Evolutionary conservation across 2,329 filamentous ascomycete genomes (phyloP).

Genomic region (Myrmaecium sp.): DNA sequence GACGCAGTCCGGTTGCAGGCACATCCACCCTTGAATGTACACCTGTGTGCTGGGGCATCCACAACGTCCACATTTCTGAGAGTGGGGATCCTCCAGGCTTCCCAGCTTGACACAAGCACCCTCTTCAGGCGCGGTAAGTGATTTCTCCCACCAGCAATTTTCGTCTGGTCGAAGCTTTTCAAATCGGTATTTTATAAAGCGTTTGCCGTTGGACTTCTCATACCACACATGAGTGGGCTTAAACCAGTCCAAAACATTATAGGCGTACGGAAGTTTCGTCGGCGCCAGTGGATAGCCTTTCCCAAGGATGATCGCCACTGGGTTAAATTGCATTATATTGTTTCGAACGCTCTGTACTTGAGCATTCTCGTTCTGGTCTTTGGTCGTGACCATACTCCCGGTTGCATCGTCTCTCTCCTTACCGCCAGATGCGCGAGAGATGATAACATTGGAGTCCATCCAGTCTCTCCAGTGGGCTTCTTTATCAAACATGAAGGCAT

Average conservation of each 20-base stretch:
- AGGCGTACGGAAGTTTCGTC: slow-evolving; percentile 37
- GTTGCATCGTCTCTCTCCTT: slow-evolving; percentile 27
- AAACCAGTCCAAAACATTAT: slow-evolving; percentile 52
- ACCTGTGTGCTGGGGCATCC: slow-evolving; percentile 16
- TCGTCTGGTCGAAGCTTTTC: slow-evolving; percentile 40
- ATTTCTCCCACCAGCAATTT: slow-evolving; percentile 45
- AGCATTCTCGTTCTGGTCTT: slow-evolving; percentile 27
- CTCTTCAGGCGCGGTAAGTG: slow-evolving; percentile 20
- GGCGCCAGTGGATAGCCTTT: slow-evolving; percentile 31
- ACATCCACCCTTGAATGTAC: slow-evolving; percentile 39
- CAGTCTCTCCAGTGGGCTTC: slow-evolving; percentile 38
- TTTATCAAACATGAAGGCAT: slow-evolving; percentile 43
- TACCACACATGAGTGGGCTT: slow-evolving; percentile 52
- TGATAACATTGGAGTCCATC: slow-evolving; percentile 43
- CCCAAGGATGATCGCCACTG: slow-evolving; percentile 36
- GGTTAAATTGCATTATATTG: slow-evolving; percentile 28
- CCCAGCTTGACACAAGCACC: slow-evolving; percentile 14
- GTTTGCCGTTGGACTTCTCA: slow-evolving; percentile 33
- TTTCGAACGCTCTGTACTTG: slow-evolving; percentile 27
- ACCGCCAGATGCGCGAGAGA: slow-evolving; percentile 44
- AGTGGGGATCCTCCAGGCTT: slow-evolving; percentile 12
- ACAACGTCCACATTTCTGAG: slow-evolving; percentile 22
- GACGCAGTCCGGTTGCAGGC: slow-evolving; percentile 34
- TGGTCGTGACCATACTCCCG: slow-evolving; percentile 28
- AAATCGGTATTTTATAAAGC: slow-evolving; percentile 42